These are phyloP conservation scores for Pontederia crassipes DNA, from an alignment of 176 grass and related monocot genomes.

Conservation along the genomic window DNA sequence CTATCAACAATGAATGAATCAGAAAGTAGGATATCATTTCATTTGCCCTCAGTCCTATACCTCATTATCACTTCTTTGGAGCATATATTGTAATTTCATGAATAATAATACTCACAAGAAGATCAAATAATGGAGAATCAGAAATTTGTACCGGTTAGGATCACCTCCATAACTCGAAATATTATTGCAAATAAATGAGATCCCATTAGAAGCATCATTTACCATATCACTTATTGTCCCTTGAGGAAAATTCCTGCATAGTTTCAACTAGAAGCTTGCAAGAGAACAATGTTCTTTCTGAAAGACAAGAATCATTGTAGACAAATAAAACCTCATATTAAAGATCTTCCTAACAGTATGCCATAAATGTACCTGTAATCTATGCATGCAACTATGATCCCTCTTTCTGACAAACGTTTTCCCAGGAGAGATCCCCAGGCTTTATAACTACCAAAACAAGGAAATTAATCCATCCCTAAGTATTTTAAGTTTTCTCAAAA, in stretches of 20 bases:
- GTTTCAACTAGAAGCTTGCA: conserved; percentile 3
- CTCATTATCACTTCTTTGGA: no score
- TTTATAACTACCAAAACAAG: conserved; percentile 55
- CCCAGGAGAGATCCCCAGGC: conserved; percentile 95
- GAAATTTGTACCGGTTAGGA: conserved; percentile 58
- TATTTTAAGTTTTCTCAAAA: neutral
- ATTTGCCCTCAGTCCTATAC: no score
- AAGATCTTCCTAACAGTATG: neutral
- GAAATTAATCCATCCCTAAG: neutral
- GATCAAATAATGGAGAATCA: neutral
- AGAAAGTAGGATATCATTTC: no score
- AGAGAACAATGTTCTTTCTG: no score
- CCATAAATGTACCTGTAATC: conserved; percentile 62
- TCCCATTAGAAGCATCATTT: conserved; percentile 84
- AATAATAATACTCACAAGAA: no score
- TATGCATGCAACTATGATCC: conserved; percentile 96
- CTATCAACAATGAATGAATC: no score
- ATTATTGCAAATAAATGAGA: conserved; percentile 88
- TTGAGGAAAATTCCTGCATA: conserved; percentile 87
- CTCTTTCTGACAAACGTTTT: conserved; percentile 80
- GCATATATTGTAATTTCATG: no score
- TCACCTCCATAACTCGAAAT: conserved; percentile 80
- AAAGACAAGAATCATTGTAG: no score
- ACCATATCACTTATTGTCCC: conserved; percentile 95
- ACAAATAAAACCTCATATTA: no score